phyloP scores from a whole-genome alignment of 192 early-diverging fungal species.

The Chytriomyces confervae region DNA sequence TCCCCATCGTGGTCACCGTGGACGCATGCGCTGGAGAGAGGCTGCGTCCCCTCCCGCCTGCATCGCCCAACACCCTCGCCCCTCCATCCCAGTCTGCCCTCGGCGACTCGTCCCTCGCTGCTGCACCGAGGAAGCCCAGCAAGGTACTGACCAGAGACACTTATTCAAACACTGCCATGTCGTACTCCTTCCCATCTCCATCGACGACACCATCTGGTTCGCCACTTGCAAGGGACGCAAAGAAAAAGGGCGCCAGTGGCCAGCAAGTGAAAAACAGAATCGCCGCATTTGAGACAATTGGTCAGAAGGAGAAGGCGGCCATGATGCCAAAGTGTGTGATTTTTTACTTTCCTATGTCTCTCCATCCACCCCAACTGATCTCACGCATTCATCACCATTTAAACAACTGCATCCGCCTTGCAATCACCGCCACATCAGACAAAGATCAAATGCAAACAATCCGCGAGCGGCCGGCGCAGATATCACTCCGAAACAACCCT shows the following conservation, averaged over 20 bases:
- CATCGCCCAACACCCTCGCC: neutral
- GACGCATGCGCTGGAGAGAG: too few species aligned
- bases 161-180: neutral
- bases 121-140: neutral
- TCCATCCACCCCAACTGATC: neutral
- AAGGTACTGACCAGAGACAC: neutral
- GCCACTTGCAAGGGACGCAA: neutral
- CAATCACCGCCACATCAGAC: neutral
- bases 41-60: too few species aligned
- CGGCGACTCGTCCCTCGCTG: neutral
- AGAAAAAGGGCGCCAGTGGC: neutral
- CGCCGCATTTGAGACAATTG: neutral
- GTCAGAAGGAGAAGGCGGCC: neutral
- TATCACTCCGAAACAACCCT: constrained; percentile 11
- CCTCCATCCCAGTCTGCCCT: neutral
- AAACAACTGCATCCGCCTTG: neutral
- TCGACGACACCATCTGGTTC: neutral
- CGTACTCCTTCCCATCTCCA: neutral
- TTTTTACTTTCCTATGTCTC: neutral
- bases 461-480: neutral
- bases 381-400: too few species aligned
- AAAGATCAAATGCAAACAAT: neutral
- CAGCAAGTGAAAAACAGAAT: neutral
- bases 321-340: neutral
- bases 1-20: too few species aligned